Evolutionary conservation across 2,329 filamentous ascomycete genomes (phyloP).

Genomic region (Fusarium protoensiforme): DNA sequence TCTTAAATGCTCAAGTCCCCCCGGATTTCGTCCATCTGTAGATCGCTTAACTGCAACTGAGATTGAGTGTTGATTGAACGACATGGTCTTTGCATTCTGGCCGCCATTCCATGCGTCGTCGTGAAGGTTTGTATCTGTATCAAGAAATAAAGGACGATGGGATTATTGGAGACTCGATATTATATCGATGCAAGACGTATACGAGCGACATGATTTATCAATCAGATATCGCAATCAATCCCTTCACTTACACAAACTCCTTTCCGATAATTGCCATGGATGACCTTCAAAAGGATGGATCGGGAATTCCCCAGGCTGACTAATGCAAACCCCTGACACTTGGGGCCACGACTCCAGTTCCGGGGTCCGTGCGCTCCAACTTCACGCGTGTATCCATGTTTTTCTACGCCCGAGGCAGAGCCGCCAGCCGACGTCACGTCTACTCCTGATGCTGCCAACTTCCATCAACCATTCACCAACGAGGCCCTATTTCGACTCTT

Average conservation of each 20-base stretch:
- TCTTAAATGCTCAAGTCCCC: neutral
- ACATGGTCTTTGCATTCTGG: neutral
- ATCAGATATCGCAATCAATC: neutral
- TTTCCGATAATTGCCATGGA: constrained; percentile 16
- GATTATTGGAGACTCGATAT: neutral
- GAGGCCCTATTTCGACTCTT: constrained; percentile 31
- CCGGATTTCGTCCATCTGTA: neutral
- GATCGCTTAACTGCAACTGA: constrained; percentile 2
- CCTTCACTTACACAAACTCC: neutral
- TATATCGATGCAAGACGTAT: neutral
- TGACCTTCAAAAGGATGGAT: neutral
- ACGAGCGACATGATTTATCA: neutral
- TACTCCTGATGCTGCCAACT: constrained; percentile 44
- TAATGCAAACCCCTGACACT: constrained; percentile 1
- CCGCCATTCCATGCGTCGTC: neutral
- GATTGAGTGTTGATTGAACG: neutral
- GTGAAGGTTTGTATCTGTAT: neutral
- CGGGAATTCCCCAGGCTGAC: neutral
- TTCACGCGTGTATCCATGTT: constrained; percentile 55
- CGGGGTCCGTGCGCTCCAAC: constrained; percentile 48
- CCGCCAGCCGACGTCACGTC: constrained; percentile 48
- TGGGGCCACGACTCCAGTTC: neutral
- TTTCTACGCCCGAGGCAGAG: constrained; percentile 42
- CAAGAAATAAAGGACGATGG: neutral
- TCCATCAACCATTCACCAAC: constrained; percentile 44